These are phyloP conservation scores for Peribolospora baueri DNA, from an alignment of 768 basidiomycete genomes.

Conservation along the genomic window DNA sequence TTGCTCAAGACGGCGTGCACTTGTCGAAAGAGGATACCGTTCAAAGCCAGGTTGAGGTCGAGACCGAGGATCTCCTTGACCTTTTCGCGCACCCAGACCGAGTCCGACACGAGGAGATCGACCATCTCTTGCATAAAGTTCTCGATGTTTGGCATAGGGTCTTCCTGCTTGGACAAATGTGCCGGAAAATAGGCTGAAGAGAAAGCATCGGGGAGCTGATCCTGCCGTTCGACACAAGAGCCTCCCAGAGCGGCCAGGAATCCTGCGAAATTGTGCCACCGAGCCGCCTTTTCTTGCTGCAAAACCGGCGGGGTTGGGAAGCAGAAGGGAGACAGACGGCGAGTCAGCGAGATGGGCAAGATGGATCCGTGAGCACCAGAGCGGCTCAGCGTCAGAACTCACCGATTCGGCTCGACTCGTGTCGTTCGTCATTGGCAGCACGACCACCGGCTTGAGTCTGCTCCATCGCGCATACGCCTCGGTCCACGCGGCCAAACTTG, in stretches of 20 bases:
- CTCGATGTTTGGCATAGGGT: conserved; percentile 7
- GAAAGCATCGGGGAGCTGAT: conserved; percentile 21
- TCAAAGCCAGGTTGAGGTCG: conserved; percentile 48
- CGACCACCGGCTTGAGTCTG: conserved; percentile 34
- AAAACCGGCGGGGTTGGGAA: no score
- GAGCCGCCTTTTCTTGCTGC: conserved; percentile 39
- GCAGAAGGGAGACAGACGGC: neutral
- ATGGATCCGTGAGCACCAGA: no score
- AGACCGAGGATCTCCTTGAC: conserved; percentile 56
- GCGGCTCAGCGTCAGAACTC: no score
- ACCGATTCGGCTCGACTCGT: neutral
- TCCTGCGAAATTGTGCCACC: conserved; percentile 66
- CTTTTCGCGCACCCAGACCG: conserved; percentile 44
- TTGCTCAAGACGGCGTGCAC: neutral
- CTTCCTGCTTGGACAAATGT: conserved; percentile 8
- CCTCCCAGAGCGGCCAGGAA: conserved; percentile 55
- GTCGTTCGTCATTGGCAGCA: conserved; percentile 12
- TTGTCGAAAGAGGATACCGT: conserved; percentile 16
- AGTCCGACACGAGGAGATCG: conserved; percentile 39
- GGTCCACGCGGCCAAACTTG: conserved; percentile 58
- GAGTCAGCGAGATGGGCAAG: neutral
- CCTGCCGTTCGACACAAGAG: conserved; percentile 32
- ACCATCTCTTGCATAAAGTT: conserved; percentile 25
- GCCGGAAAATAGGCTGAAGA: conserved; percentile 9
- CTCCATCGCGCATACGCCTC: conserved; percentile 60